Conservation (phyloP, 495 filamentous ascomycete species). For the Trichoderma gamsii region DNA sequence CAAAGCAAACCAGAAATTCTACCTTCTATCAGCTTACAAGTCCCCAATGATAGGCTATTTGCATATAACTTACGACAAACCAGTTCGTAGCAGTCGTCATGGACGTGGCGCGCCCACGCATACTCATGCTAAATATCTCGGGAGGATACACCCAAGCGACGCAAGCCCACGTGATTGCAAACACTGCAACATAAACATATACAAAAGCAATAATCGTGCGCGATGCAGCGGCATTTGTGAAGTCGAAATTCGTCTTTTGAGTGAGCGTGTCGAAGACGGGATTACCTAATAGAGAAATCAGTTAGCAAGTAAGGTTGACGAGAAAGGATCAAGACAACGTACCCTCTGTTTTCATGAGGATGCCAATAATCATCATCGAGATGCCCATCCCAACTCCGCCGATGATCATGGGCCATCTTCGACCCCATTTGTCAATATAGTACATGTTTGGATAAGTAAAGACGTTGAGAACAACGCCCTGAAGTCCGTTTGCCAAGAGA, state of each 20-base stretch:
- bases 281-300: slow-evolving; percentile 18
- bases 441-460: slow-evolving; percentile 27
- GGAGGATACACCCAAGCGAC: slow-evolving; percentile 79
- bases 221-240: slow-evolving; percentile 30
- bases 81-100: slow-evolving; percentile 61
- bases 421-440: slow-evolving; percentile 27
- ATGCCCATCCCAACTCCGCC: slow-evolving; percentile 27
- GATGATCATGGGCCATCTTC: slow-evolving; percentile 25
- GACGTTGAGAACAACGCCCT: slow-evolving; percentile 25
- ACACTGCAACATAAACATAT: slow-evolving; percentile 69
- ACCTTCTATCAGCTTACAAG: background rate
- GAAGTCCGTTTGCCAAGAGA: slow-evolving; percentile 27
- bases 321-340: background rate
- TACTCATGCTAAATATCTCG: slow-evolving; percentile 68
- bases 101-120: slow-evolving; percentile 62
- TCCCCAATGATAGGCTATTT: slow-evolving; percentile 8
- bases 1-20: slow-evolving; percentile 26
- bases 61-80: slow-evolving; percentile 33
- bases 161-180: slow-evolving; percentile 71
- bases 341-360: slow-evolving; percentile 28
- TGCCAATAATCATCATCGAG: slow-evolving; percentile 28
- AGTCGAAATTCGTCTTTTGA: slow-evolving; percentile 26
- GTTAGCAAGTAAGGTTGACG: background rate
- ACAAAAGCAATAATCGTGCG: slow-evolving; percentile 71
- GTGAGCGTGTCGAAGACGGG: slow-evolving; percentile 25